Evolutionary conservation across 306 rosid species (phyloP).

Genomic region (Hippophae rhamnoides): DNA sequence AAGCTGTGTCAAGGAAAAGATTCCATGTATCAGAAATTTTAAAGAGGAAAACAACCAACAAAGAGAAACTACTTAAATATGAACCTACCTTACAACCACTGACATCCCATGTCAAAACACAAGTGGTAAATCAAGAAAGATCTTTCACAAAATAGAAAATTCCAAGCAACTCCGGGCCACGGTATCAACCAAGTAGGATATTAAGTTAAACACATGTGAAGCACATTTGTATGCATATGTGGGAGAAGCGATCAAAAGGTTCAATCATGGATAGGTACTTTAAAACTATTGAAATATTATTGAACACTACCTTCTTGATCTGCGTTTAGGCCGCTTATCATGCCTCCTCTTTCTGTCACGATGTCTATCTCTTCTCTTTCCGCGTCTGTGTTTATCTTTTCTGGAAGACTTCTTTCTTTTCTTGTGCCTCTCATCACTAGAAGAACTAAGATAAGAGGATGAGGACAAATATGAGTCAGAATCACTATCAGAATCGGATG

Average conservation of each 20-base stretch:
- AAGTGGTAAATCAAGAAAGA: no score
- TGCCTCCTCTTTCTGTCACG: constrained; percentile 55
- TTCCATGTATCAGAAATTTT: no score
- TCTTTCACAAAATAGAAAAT: no score
- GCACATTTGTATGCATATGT: no score
- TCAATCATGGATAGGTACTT: neutral
- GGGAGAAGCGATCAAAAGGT: no score
- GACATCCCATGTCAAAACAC: no score
- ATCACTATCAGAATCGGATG: constrained; percentile 76
- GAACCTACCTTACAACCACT: no score
- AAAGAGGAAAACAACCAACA: no score
- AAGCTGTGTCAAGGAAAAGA: no score
- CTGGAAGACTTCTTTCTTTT: constrained; percentile 67
- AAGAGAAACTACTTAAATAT: no score
- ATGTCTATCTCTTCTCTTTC: constrained; percentile 55
- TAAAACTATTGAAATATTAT: neutral
- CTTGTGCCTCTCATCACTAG: constrained; percentile 68
- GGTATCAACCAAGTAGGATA: neutral
- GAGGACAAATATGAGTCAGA: constrained; percentile 64
- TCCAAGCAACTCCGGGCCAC: neutral
- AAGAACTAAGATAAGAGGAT: constrained; percentile 63
- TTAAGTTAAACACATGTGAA: no score
- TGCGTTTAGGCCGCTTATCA: constrained; percentile 59
- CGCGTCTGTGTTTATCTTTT: constrained; percentile 59
- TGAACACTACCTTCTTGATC: constrained; percentile 54